Base-by-base conservation (phyloP, 352 stramenopile species). In the Hyaloperonospora arabidopsidis region DNA sequence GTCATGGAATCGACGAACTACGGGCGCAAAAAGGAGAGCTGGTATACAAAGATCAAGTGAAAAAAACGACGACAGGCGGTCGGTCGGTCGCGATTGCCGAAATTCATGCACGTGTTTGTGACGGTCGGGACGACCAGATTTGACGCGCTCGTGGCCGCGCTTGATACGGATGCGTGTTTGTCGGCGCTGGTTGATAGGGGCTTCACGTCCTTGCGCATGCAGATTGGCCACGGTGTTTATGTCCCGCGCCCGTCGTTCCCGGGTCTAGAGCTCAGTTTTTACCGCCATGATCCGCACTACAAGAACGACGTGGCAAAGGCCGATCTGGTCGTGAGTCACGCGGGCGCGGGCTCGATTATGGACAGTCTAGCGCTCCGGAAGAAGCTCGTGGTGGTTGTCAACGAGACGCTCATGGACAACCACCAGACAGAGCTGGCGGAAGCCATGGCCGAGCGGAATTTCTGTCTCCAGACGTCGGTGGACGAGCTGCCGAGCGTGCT, bases 371-470 rank as follows among this genome's bases (percentile, higher is more conserved):
- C 79, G 15, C 61, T 82, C 48, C 57, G 62, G 14, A 97, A 97
- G 68, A 75, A 78, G 60, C 70, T 96, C 22, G 65, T 97, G 21
- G 94, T 98, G 5, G 92, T 98, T 5, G 95, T 98, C 10, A 98
- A 98, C 65, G 87, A 77, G 15, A 41, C 59, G 51, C 79, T 98
- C 13, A 98, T 98, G 95, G 81, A 98, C 80, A 98, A 98, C 79
- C 95, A 98, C 70, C 95, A 98, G 72, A 78, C 72, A 32, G 95
- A 98, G 63, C 70, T 98, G 17, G 95, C 95, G 6, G 71, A 89
- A 44, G 93, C 94, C 34, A 95, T 98, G 79, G 81, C 81, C 14
- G 69, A 75, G 21, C 57, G 79, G 46, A 67, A 63, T 1, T 87
- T 79, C 47, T 88, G 81, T 49, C 57, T 87, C 10, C 57, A 69